These are phyloP conservation scores for Backusella luteola DNA, from an alignment of 192 early-diverging fungal species.

Conservation along the genomic window DNA sequence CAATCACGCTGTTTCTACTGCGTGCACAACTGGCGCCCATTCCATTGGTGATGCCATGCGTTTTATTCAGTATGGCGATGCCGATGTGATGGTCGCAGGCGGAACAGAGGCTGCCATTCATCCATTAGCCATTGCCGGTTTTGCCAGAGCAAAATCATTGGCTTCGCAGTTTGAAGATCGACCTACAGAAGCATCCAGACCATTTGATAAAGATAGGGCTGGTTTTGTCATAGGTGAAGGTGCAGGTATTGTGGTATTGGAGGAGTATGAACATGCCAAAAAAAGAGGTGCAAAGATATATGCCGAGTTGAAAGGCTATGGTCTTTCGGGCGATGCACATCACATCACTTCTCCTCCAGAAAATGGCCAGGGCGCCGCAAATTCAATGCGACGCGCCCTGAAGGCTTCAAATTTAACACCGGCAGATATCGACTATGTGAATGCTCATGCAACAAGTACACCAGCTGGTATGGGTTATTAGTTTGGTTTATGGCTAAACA, in stretches of 20 bases:
- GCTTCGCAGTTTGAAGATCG: constrained; percentile 76
- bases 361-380: constrained; percentile 81
- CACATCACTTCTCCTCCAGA: constrained; percentile 93
- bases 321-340: constrained; percentile 86
- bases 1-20: constrained; percentile 90
- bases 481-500: neutral
- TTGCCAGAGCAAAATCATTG: constrained; percentile 82
- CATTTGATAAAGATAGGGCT: constrained; percentile 83
- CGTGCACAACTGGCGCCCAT: constrained; percentile 95
- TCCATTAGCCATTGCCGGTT: constrained; percentile 87
- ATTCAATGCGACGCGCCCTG: constrained; percentile 84
- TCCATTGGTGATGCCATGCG: constrained; percentile 92
- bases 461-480: constrained; percentile 47
- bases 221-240: constrained; percentile 98
- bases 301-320: constrained; percentile 87
- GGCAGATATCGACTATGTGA: constrained; percentile 80
- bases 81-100: constrained; percentile 95
- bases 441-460: constrained; percentile 94
- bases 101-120: constrained; percentile 84
- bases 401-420: constrained; percentile 55
- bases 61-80: constrained; percentile 90
- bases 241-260: constrained; percentile 83
- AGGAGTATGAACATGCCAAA: constrained; percentile 86
- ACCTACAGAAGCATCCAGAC: constrained; percentile 81
- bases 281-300: constrained; percentile 86